Evolutionary conservation across 139 green algal species (phyloP).

Genomic region (Protoeuglena noctilucae): DNA sequence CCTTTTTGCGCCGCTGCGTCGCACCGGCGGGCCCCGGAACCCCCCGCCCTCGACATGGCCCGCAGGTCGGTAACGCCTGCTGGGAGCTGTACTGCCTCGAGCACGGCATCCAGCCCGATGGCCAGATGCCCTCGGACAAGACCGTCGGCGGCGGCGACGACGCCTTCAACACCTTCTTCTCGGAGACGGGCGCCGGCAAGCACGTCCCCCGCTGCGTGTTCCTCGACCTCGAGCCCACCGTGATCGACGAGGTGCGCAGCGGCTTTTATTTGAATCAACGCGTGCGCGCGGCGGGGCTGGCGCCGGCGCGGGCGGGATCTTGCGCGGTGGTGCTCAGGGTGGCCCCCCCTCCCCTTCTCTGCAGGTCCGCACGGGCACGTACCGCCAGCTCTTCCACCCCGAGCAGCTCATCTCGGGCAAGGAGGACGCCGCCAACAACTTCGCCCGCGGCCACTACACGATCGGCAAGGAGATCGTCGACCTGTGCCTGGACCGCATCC

Average conservation of each 20-base stretch:
- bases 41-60: too few species aligned
- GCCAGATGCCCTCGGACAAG: constrained; percentile 91
- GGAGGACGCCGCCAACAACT: constrained; percentile 81
- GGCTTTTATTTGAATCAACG: too few species aligned
- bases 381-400: constrained; percentile 94
- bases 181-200: constrained; percentile 87
- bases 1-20: too few species aligned
- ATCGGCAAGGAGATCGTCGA: constrained; percentile 95
- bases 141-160: constrained; percentile 74
- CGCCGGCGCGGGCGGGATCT: too few species aligned
- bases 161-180: constrained; percentile 95
- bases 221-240: constrained; percentile 85
- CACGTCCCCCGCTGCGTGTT: constrained; percentile 84
- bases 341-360: too few species aligned
- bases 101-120: constrained; percentile 93
- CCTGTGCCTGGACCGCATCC: constrained; percentile 83
- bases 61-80: constrained; percentile 93
- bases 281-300: too few species aligned
- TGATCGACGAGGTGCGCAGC: constrained; percentile 93
- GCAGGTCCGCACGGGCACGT: constrained; percentile 87
- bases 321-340: too few species aligned
- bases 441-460: constrained; percentile 75
- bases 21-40: too few species aligned
- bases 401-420: constrained; percentile 96
- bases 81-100: constrained; percentile 98